Base-by-base conservation (phyloP, 306 rosid genomes). In the Vigna unguiculata region DNA sequence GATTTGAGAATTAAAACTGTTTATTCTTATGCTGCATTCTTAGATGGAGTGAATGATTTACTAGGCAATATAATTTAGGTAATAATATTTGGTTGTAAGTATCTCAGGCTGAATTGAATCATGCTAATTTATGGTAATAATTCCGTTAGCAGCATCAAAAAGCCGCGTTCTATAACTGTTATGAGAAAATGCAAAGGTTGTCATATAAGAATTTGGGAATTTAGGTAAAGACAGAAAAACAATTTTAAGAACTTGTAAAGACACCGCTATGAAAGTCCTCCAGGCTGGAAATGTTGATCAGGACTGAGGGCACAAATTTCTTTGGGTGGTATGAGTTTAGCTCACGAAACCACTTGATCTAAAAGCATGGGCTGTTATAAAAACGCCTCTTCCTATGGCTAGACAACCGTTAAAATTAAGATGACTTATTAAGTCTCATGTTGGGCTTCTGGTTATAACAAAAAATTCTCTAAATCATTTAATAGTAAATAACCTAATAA, bases 1-100 rank as follows among this genome's bases (percentile, higher is more conserved):
- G 21, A 62, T 69, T 74, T 66, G 49, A 69, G 77, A 71, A 24
- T 55, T 41, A 67, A 21, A 73, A 57, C 46, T 59, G 34, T 54
- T 34, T 64, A 32, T 76, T 65, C 21, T 25, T 64, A 41, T 59
- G 41, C 51, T 66, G 83, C 62, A 7, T 66, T 13, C 62, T 61
- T 32, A 21, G 81, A 51, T 24, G 10, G 28, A 60, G 49, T 58
- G 32, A 57, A 24, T 59, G 65, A 59, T 59, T 59, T 69, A 70
- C 25, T 38, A n/a, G 43, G 21, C 6, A 30, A 21, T 41, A 34
- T 78, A 68, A 20, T 30, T 78, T 67, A 46, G 38, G 54, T 46
- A 52, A 51, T 22, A 52, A 59, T 59, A 59, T 59, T 25, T 58
- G 40, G 40, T 25, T 57, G 19, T 7, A 48, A 19, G 66, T 12